These are phyloP conservation scores for Colletotrichum incanum DNA, from an alignment of 2,329 filamentous ascomycete species.

Conservation along the genomic window DNA sequence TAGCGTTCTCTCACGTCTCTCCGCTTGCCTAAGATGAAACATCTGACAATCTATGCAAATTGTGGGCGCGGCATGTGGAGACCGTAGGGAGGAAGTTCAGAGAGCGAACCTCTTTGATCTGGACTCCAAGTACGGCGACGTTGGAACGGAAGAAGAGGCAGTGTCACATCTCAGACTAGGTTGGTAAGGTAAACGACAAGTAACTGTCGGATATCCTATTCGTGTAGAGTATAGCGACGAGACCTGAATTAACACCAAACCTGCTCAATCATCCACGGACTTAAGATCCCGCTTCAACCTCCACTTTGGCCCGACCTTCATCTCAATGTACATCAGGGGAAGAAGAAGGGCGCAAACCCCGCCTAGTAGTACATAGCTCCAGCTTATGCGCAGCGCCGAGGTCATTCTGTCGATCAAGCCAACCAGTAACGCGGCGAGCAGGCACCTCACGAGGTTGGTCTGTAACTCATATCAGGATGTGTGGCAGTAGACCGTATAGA, in stretches of 20 bases:
- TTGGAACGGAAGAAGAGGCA: constrained; percentile 59
- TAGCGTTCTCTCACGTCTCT: no score
- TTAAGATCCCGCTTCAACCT: constrained; percentile 26
- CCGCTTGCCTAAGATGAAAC: no score
- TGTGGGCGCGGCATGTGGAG: no score
- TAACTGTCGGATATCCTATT: not conserved
- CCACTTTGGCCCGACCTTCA: constrained; percentile 46
- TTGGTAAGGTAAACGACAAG: constrained; percentile 46
- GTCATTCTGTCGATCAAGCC: constrained; percentile 50
- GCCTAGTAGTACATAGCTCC: constrained; percentile 46
- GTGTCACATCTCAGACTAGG: constrained; percentile 55
- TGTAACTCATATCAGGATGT: constrained; percentile 22
- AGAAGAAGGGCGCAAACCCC: constrained; percentile 43
- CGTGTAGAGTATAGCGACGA: not conserved
- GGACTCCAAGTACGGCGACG: constrained; percentile 63
- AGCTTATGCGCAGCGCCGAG: constrained; percentile 40
- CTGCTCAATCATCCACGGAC: constrained; percentile 20
- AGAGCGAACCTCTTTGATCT: constrained; percentile 62
- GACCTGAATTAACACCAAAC: not conserved
- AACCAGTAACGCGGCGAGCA: constrained; percentile 48
- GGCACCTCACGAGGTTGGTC: constrained; percentile 52
- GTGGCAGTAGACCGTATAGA: not conserved
- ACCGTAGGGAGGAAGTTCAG: constrained; percentile 49
- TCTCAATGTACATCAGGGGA: constrained; percentile 46
- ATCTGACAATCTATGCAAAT: no score